A percentile compares a stretch with the other conserved stretches of the same genome.
phyloP scores from a whole-genome alignment of 495 filamentous ascomycete genomes.

The Penicillium pancosmium region DNA sequence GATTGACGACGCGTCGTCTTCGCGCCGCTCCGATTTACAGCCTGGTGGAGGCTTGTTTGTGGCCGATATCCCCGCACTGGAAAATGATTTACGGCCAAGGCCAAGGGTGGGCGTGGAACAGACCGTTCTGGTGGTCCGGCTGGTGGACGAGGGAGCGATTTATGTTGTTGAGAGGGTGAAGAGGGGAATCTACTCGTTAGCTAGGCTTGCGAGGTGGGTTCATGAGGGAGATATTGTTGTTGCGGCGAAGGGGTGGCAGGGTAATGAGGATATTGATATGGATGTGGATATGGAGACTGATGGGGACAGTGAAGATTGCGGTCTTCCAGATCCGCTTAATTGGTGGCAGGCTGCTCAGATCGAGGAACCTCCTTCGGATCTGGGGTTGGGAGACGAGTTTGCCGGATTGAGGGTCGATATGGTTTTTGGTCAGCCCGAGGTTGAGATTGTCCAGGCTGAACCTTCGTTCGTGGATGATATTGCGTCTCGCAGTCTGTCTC shows the following conservation, averaged over 20 bases:
- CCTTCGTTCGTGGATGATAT: too few species aligned
- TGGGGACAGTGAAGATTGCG: conserved; percentile 20
- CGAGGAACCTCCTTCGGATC: conserved; percentile 34
- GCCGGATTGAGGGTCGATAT: conserved; percentile 37
- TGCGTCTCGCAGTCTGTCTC: too few species aligned
- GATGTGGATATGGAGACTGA: conserved; percentile 40
- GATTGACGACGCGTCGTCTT: conserved; percentile 58
- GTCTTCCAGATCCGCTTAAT: conserved; percentile 18
- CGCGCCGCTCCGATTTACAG: conserved; percentile 50
- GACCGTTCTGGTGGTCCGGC: conserved; percentile 66
- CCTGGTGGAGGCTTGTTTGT: conserved; percentile 55
- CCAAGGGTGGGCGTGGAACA: conserved; percentile 19
- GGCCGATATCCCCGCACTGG: conserved; percentile 63
- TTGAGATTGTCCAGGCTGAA: neutral
- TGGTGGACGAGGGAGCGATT: conserved; percentile 57
- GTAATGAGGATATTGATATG: conserved; percentile 36
- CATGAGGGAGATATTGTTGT: conserved; percentile 40
- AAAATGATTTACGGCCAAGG: conserved; percentile 47
- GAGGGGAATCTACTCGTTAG: conserved; percentile 67
- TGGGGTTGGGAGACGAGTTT: conserved; percentile 25
- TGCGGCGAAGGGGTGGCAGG: conserved; percentile 42
- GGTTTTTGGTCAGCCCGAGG: conserved; percentile 29
- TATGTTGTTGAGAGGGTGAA: conserved; percentile 76
- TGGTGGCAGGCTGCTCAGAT: conserved; percentile 47
- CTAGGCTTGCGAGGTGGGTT: conserved; percentile 68